A percentile compares a stretch with the other conserved stretches of the same genome.
Conservation (phyloP, 129 eudicot species). For the Lactuca saligna region DNA sequence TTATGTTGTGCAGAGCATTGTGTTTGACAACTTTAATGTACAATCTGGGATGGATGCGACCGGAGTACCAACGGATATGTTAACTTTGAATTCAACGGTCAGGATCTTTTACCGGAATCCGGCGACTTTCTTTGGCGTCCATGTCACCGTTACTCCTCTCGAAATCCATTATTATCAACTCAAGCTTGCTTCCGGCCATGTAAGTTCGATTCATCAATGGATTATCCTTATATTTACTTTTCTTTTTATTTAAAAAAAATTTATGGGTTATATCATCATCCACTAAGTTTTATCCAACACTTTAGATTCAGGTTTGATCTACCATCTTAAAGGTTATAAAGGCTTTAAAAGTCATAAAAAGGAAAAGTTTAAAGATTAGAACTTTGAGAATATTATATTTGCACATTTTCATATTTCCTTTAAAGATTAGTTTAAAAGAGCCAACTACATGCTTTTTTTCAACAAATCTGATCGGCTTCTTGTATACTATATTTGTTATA, state of each 20-base stretch:
- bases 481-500: neutral
- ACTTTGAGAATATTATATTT: conserved; percentile 4
- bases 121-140: conserved; percentile 84
- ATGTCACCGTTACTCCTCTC: conserved; percentile 75
- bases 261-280: conserved; percentile 1
- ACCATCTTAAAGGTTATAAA: conserved; percentile 4
- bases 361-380: conserved; percentile 1
- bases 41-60: conserved; percentile 88
- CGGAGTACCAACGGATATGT: conserved; percentile 94
- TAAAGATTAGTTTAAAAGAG: neutral
- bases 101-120: conserved; percentile 69
- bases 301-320: conserved; percentile 16
- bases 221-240: neutral
- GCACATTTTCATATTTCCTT: neutral
- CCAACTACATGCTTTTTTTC: neutral
- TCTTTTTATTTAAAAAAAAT: neutral
- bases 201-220: conserved; percentile 32
- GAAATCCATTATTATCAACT: conserved; percentile 66
- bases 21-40: conserved; percentile 62
- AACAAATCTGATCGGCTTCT: conserved; percentile 17
- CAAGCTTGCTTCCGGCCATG: conserved; percentile 74
- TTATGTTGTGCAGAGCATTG: conserved; percentile 54
- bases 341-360: neutral
- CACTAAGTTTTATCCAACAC: conserved; percentile 16
- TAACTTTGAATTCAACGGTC: conserved; percentile 76